Conservation (phyloP, 139 green algal genomes). For the Nannochloris sp. region DNA sequence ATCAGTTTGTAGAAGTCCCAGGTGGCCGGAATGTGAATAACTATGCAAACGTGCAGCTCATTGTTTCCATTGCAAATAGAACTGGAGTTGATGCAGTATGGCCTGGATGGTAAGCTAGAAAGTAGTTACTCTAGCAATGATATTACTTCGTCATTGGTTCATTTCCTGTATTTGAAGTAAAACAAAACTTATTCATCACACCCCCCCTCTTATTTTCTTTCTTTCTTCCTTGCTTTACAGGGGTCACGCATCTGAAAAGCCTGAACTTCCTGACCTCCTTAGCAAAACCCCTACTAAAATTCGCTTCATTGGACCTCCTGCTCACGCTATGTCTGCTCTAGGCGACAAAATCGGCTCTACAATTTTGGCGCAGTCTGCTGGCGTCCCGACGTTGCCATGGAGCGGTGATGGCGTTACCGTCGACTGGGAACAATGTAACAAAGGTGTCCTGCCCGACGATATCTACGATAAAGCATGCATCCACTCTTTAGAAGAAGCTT, state of each 20-base stretch:
- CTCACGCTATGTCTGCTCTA: slow-evolving; percentile 83
- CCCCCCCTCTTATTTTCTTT: background rate
- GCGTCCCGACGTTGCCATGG: slow-evolving; percentile 78
- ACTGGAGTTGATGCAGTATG: slow-evolving; percentile 91
- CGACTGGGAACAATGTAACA: slow-evolving; percentile 50
- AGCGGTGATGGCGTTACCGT: slow-evolving; percentile 69
- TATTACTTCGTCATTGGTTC: background rate
- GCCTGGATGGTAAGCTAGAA: slow-evolving; percentile 78
- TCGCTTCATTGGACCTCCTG: slow-evolving; percentile 82
- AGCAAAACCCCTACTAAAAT: slow-evolving; percentile 49
- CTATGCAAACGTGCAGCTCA: slow-evolving; percentile 96
- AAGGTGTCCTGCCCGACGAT: slow-evolving; percentile 61
- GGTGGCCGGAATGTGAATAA: slow-evolving; percentile 98
- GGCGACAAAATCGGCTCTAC: slow-evolving; percentile 93
- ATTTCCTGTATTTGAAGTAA: background rate
- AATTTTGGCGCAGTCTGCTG: slow-evolving; percentile 89
- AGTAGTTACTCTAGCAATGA: background rate
- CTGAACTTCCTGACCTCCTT: slow-evolving; percentile 80
- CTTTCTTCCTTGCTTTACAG: slow-evolving; percentile 31
- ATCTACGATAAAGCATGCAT: slow-evolving; percentile 72
- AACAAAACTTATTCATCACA: background rate
- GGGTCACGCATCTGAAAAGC: slow-evolving; percentile 95
- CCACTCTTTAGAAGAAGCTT: slow-evolving; percentile 56
- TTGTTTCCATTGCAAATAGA: slow-evolving; percentile 71
- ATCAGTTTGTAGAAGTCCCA: slow-evolving; percentile 97